phyloP scores from a whole-genome alignment of 176 grass and related monocot genomes.

The Zoysia pacifica region DNA sequence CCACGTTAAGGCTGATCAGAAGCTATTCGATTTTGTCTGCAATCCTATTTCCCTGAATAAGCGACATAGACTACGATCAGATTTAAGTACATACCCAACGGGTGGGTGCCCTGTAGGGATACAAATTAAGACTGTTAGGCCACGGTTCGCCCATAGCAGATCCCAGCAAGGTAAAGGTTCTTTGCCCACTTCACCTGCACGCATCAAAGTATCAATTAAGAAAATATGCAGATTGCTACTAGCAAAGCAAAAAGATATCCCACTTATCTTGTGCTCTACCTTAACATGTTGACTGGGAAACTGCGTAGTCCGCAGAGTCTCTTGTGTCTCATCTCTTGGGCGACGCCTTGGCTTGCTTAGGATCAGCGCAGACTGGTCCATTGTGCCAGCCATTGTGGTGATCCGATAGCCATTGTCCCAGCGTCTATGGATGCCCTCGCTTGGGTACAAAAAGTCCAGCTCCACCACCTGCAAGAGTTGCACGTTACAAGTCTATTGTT shows the following conservation, averaged over 20 bases:
- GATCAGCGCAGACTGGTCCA: conserved; percentile 67
- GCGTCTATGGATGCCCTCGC: conserved; percentile 69
- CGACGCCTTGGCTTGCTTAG: conserved; percentile 64
- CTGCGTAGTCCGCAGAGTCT: conserved; percentile 66
- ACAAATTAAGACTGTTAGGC: conserved; percentile 34
- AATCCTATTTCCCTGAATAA: neutral
- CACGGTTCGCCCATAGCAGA: conserved; percentile 86
- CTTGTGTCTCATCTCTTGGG: conserved; percentile 70
- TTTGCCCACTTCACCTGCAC: conserved; percentile 73
- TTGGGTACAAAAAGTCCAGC: conserved; percentile 76
- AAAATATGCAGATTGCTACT: neutral
- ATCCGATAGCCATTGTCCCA: conserved; percentile 71
- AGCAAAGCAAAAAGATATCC: neutral
- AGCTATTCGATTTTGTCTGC: neutral
- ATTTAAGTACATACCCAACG: conserved; percentile 6
- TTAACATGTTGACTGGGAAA: conserved; percentile 71
- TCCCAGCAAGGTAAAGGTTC: conserved; percentile 80
- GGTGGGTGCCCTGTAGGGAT: neutral
- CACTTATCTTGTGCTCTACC: conserved; percentile 27
- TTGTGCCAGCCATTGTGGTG: conserved; percentile 66
- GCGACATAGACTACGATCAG: neutral
- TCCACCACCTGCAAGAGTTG: conserved; percentile 60
- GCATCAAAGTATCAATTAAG: neutral
- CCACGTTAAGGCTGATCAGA: neutral
- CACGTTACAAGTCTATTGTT: neutral